A percentile compares a stretch with the other conserved stretches of the same genome.
Evolutionary conservation across 106 monocot genomes (phyloP).

Genomic region (Dendrobium huoshanense): DNA sequence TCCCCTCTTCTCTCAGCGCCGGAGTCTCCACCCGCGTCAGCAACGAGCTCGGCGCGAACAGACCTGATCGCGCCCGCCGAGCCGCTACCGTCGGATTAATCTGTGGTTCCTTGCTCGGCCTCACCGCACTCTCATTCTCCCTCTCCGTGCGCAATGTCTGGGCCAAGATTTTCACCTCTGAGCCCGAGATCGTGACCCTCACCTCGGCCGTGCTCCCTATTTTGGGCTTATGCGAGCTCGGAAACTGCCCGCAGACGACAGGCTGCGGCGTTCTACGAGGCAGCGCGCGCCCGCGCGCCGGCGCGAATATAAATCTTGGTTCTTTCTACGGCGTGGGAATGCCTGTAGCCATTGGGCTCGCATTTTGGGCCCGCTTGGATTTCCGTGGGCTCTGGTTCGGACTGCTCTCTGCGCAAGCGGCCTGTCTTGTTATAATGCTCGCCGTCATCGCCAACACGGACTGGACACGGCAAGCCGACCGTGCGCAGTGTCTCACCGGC

Average conservation of each 20-base stretch:
- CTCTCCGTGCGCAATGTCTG: conserved; percentile 26
- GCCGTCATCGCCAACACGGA: conserved; percentile 23
- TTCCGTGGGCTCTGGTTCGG: conserved; percentile 47
- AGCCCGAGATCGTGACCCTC: conserved; percentile 14
- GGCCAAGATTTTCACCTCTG: conserved; percentile 36
- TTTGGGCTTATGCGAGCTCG: conserved; percentile 42
- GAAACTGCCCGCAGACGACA: conserved; percentile 54
- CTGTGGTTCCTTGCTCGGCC: conserved; percentile 18
- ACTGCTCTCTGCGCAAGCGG: conserved; percentile 34
- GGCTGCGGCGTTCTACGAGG: conserved; percentile 52
- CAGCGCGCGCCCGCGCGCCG: conserved; percentile 32
- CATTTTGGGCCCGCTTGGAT: conserved; percentile 25
- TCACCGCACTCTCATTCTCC: conserved; percentile 26
- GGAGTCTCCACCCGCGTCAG: conserved; percentile 40
- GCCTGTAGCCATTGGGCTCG: conserved; percentile 37
- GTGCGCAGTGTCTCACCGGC: conserved; percentile 33
- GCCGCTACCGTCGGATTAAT: conserved; percentile 30
- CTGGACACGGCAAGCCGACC: conserved; percentile 29
- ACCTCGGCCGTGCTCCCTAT: conserved; percentile 33
- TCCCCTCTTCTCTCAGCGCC: conserved; percentile 45
- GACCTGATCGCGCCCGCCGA: conserved; percentile 26
- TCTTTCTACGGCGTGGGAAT: conserved; percentile 46
- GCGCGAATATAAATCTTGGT: conserved; percentile 33
- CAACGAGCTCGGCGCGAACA: conserved; percentile 41
- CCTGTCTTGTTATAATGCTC: conserved; percentile 37